A percentile compares a stretch with the other conserved stretches of the same genome.
Conservation (phyloP, 495 filamentous ascomycete species). For the Xylaria castorea region DNA sequence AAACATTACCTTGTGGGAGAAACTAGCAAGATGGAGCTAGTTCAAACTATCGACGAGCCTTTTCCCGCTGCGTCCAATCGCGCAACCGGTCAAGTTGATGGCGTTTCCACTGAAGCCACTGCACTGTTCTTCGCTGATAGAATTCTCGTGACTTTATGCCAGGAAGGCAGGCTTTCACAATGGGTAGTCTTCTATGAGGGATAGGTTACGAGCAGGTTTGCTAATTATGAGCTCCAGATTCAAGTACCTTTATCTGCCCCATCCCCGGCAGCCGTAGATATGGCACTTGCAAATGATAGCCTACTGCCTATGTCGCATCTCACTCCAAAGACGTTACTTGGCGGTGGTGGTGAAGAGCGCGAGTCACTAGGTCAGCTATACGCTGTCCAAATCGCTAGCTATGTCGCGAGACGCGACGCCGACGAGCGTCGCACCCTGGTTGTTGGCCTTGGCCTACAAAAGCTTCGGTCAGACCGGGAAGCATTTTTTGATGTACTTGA, state of each 20-base stretch:
- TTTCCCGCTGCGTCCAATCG: conserved; percentile 82
- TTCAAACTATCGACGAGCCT: conserved; percentile 47
- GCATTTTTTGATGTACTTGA: conserved; percentile 85
- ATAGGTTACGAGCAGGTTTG: conserved; percentile 30
- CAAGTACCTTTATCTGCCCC: conserved; percentile 82
- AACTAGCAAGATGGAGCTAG: conserved; percentile 32
- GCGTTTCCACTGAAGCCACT: conserved; percentile 73
- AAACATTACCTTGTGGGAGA: not conserved
- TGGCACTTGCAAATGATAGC: conserved; percentile 59
- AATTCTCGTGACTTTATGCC: conserved; percentile 88
- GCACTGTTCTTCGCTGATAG: conserved; percentile 83
- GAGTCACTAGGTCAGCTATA: conserved; percentile 87
- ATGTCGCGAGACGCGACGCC: conserved; percentile 72
- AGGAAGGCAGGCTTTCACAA: conserved; percentile 84
- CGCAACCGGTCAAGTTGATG: conserved; percentile 67
- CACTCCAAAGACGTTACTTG: conserved; percentile 86
- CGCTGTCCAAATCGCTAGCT: conserved; percentile 85
- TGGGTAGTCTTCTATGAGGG: conserved; percentile 67
- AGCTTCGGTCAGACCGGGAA: conserved; percentile 66
- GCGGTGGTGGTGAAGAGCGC: conserved; percentile 78
- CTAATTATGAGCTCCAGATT: conserved; percentile 59
- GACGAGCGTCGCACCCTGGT: conserved; percentile 81
- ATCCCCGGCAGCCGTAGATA: conserved; percentile 64
- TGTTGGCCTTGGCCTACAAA: conserved; percentile 79
- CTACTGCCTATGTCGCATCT: conserved; percentile 77